phyloP scores from a whole-genome alignment of 78 protist species.

The slime mould (Dictyostelium discoideum) region DNA sequence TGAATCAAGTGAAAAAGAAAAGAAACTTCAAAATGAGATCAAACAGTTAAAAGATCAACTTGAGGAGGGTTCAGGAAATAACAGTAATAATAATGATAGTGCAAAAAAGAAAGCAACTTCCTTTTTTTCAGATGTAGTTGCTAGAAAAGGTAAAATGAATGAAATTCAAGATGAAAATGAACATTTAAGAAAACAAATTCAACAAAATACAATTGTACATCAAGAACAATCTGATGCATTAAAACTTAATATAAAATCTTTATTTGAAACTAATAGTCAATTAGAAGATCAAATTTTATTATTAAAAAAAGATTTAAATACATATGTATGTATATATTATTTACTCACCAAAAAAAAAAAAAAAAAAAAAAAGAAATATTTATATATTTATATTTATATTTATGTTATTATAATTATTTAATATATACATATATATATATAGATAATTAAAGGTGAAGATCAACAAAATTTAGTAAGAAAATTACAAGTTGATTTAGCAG shows the following conservation, averaged over 20 bases:
- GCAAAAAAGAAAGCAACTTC: constrained; percentile 34
- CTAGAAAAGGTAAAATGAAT: constrained; percentile 32
- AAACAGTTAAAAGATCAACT: constrained; percentile 46
- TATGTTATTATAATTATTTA: no score
- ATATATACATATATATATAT: no score
- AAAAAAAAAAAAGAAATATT: no score
- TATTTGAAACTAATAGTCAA: constrained; percentile 55
- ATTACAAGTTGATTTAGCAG: constrained; percentile 67
- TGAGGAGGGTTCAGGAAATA: constrained; percentile 8
- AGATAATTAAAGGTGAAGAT: constrained; percentile 29
- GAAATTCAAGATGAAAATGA: constrained; percentile 62
- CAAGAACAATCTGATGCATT: constrained; percentile 56
- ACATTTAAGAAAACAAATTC: constrained; percentile 28
- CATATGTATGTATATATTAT: background rate
- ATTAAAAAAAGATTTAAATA: constrained; percentile 44
- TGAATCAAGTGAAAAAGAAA: constrained; percentile 59
- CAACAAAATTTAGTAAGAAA: constrained; percentile 27
- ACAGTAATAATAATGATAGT: background rate
- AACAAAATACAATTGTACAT: constrained; percentile 20
- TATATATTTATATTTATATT: no score
- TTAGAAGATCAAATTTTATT: constrained; percentile 38
- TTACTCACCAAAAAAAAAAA: no score
- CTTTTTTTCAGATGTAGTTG: constrained; percentile 15
- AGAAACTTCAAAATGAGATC: constrained; percentile 34
- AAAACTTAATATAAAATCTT: constrained; percentile 55